phyloP scores from a whole-genome alignment of 306 rosid species.

The Cicer arietinum region DNA sequence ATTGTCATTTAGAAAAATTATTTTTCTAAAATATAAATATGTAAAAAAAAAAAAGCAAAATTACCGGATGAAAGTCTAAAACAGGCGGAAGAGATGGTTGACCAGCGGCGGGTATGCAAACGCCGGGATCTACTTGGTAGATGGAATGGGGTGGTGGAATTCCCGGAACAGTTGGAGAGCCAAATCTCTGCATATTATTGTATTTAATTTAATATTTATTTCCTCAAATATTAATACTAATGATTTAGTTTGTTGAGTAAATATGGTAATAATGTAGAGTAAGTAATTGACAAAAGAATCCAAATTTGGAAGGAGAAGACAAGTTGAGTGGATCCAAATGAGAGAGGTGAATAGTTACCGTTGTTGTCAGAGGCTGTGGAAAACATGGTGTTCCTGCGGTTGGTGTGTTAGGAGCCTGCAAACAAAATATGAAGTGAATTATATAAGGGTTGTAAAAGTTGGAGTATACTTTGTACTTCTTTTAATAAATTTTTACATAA shows the following conservation, averaged over 20 bases:
- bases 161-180: constrained; percentile 60
- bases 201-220: background rate
- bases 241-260: background rate
- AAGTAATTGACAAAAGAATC: constrained; percentile 29
- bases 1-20: too few relatives aligned
- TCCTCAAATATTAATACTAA: background rate
- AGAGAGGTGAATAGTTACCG: constrained; percentile 55
- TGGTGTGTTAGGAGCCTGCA: constrained; percentile 61
- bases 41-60: background rate
- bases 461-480: too few relatives aligned
- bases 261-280: constrained; percentile 12
- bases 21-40: too few relatives aligned
- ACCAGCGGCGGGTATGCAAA: constrained; percentile 37
- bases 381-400: constrained; percentile 72
- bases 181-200: constrained; percentile 67
- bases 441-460: too few relatives aligned
- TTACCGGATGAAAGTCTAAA: constrained; percentile 74
- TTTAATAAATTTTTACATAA: too few relatives aligned
- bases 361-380: constrained; percentile 61
- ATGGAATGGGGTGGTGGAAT: constrained; percentile 63
- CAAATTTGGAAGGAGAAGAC: constrained; percentile 45
- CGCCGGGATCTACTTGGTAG: constrained; percentile 64
- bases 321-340: constrained; percentile 53
- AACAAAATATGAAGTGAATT: background rate
- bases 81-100: constrained; percentile 59